Conservation (phyloP, 1,284 basidiomycete genomes). For the Neolentinus lepideus region DNA sequence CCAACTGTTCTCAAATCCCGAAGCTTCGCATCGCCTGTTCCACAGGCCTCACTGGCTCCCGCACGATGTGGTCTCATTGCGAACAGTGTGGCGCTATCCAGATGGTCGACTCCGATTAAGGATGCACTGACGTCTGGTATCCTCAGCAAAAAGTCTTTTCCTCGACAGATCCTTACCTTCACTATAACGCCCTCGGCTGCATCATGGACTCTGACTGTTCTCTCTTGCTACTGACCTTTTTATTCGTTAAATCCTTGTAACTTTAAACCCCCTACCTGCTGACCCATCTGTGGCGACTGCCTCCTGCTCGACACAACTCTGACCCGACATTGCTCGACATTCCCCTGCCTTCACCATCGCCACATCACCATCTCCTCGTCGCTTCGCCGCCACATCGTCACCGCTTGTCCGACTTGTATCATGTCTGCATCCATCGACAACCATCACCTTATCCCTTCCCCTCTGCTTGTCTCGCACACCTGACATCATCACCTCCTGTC, state of each 20-base stretch:
- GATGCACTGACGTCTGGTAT: not conserved
- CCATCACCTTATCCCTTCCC: no score
- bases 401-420: no score
- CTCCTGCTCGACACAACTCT: not conserved
- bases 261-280: not conserved
- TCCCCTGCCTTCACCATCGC: no score
- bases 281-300: conserved; percentile 8
- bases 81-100: conserved; percentile 83
- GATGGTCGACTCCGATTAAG: conserved; percentile 71
- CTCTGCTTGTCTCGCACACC: not conserved
- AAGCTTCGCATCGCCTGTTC: conserved; percentile 36
- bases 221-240: not conserved
- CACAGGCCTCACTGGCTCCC: conserved; percentile 24
- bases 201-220: not conserved
- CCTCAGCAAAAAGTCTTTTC: not conserved
- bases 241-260: conserved; percentile 1
- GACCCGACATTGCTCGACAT: not conserved
- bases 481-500: not conserved
- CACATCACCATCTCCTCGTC: no score
- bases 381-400: no score
- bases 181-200: not conserved
- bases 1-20: conserved; percentile 70
- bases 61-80: conserved; percentile 80
- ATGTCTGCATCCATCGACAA: no score
- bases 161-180: not conserved